Base-by-base conservation (phyloP, 257 asterid species). In the Nicotiana sylvestris region DNA sequence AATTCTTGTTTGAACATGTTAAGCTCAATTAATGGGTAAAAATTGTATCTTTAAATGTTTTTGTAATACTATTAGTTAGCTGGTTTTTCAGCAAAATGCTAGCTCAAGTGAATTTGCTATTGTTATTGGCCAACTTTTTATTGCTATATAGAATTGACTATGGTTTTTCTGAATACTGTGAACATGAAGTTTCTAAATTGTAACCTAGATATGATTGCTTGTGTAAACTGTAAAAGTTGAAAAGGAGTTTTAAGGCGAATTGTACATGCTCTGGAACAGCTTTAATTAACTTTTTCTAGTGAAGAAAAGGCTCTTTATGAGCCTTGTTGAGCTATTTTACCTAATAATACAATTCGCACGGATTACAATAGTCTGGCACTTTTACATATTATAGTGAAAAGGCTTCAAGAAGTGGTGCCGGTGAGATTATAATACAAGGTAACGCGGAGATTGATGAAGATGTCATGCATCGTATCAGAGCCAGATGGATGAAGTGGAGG, bases 281-380 rank as follows among this genome's bases (percentile, higher is more conserved):
- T 74, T 51, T 49, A 27, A 21, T 27, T 9, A 49, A 46, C 80
- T 49, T 74, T 43, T 72, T 56, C 78, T 69, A 1, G 10, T 69
- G 12, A 39, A 39, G 57, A 39, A 27, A 39, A 39, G 21, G 57
- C 3, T 72, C 43, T 57, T 39, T 70, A 29, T 72, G 78, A 72
- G 37, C 58, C 78, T n/a, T 70, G n/a, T 39, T 70, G 58, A 70
- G 78, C 43, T 74, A 25, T 72, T 13, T 72, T 74, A 74, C 80
- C 43, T 49, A 76, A 15, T 76, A 13, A 27, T 49, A 49, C 25
- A 15, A 49, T 74, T 21, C 15, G 39, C 9, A 3, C 13, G 3
- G 4, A 51, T 2, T 74, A 74, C 61, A 6, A 51, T 51, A 51
- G 17, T 15, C 64, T 51, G 58, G 16, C 80, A 13, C 61, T 27